Percentiles rank a stretch among this genome's conserved stretches.
phyloP scores from a whole-genome alignment of 225 moss, liverwort and hornwort genomes.

The Antitrichia curtipendula region DNA sequence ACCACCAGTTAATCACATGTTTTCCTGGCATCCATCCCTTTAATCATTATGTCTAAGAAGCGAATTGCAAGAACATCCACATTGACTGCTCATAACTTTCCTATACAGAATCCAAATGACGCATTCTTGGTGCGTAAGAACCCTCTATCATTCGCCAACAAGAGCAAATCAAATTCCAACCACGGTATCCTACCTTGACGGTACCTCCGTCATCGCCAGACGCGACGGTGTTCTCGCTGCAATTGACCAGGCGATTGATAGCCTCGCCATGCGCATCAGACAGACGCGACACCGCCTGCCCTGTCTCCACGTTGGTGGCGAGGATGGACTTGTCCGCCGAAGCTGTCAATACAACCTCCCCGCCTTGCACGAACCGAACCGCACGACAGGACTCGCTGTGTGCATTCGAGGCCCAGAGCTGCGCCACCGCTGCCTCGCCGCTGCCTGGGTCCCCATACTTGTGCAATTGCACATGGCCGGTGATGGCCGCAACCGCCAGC shows the following conservation, averaged over 20 bases:
- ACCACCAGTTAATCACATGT: not conserved
- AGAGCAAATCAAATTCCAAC: not conserved
- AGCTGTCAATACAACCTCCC: constrained; percentile 54
- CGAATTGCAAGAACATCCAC: not conserved
- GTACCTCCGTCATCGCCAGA: constrained; percentile 83
- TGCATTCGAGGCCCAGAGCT: constrained; percentile 48
- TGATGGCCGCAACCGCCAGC: constrained; percentile 72
- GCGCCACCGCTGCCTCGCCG: constrained; percentile 13
- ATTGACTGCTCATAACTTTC: not conserved
- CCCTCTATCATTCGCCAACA: not conserved
- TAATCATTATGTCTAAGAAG: not conserved
- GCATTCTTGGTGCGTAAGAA: not conserved
- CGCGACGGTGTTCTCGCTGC: constrained; percentile 54
- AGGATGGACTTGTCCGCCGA: constrained; percentile 76
- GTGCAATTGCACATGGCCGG: constrained; percentile 63
- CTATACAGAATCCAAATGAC: no score
- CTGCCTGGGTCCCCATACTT: constrained; percentile 27
- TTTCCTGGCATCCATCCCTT: not conserved
- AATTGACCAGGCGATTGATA: constrained; percentile 76
- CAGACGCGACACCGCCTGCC: constrained; percentile 59
- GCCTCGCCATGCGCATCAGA: constrained; percentile 59
- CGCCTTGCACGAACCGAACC: constrained; percentile 70
- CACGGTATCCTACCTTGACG: constrained; percentile 28
- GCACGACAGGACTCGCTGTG: constrained; percentile 88
- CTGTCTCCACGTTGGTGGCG: constrained; percentile 74